Conservation (phyloP, 2,329 filamentous ascomycete genomes). For the Penicillium aurantiogriseum region DNA sequence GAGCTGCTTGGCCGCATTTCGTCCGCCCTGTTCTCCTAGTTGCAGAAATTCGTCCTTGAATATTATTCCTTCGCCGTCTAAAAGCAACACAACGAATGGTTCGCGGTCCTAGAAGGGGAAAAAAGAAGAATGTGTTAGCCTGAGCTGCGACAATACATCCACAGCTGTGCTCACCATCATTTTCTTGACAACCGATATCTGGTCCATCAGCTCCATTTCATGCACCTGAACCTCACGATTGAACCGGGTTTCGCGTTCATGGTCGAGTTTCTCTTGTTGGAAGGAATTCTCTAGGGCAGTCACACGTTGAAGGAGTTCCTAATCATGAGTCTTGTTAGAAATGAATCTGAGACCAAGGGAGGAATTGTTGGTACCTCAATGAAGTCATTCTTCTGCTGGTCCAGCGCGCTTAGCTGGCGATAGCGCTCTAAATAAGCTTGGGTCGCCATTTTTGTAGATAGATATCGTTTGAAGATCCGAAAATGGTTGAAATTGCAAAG, state of each 20-base stretch:
- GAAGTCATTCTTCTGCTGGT: constrained; percentile 49
- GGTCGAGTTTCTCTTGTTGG: constrained; percentile 46
- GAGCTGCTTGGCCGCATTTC: constrained; percentile 53
- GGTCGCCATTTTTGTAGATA: constrained; percentile 30
- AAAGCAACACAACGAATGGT: constrained; percentile 54
- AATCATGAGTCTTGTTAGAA: constrained; percentile 19
- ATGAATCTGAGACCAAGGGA: constrained; percentile 12
- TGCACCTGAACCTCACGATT: constrained; percentile 50
- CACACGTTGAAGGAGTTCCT: constrained; percentile 49
- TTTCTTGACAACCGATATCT: constrained; percentile 45
- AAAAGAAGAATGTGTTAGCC: constrained; percentile 8
- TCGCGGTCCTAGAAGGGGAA: constrained; percentile 46
- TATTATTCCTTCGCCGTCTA: constrained; percentile 58
- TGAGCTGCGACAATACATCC: neutral
- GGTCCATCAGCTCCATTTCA: constrained; percentile 49
- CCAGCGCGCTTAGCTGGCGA: constrained; percentile 44
- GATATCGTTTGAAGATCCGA: neutral
- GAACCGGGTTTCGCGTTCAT: constrained; percentile 49
- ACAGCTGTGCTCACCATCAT: constrained; percentile 42
- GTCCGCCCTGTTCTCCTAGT: constrained; percentile 53
- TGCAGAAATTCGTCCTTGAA: constrained; percentile 53
- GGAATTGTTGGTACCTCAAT: constrained; percentile 43
- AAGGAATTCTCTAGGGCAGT: constrained; percentile 46
- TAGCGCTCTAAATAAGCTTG: constrained; percentile 44
- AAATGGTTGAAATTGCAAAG: neutral